Evolutionary conservation across 2,329 filamentous ascomycete genomes (phyloP), one percentile per base, ranked within the genome.

Genomic region (Arthroderma uncinatum): DNA sequence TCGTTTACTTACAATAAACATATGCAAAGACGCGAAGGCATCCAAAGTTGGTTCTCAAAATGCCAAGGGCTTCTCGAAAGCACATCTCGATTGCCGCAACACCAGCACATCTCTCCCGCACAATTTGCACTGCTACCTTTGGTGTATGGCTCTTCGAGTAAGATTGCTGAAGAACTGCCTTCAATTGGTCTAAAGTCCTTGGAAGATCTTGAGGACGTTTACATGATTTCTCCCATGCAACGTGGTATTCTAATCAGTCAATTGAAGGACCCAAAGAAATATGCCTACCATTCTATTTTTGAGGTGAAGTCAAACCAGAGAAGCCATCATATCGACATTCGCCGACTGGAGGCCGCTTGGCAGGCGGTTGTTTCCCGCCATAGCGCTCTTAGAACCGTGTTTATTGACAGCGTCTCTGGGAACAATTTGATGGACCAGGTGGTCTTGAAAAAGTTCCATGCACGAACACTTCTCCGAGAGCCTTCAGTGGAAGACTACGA

Each of bases 171-270:
- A 19, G 55, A 61, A 25, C 37, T 59, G 34, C 33, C 47, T 28
- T 36, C 50, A 2, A 25, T 61, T 10, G 56, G 53, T 16, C 5
- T 59, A 9, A 37, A 53, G 7, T 58, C 58, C 5, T 50, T 59
- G 19, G 58, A 59, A 16, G 60, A 66, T 1, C 60, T 72, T 4
- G 68, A 72, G 50, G 67, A 71, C 14, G 65, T 68, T n/a, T 72
- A 71, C 33, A 67, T 68, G 33, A 70, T 66, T 53, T 71, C 70
- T 4, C 65, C 70, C 4, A 66, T 71, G 59, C 70, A 72, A 39
- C 69, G 71, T 37, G 70, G 70, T 28, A 66, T 72, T 7, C 59
- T 72, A 10, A 64, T 73, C 30, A 72, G 69, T 50, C 70, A 72
- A 54, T 63, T 70, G 4, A 68, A 69, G 4, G 67, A 71, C 40